Evolutionary conservation across 1,284 basidiomycete genomes (phyloP), one percentile per base, ranked within the genome.

Genomic region (Boletus calvinii): DNA sequence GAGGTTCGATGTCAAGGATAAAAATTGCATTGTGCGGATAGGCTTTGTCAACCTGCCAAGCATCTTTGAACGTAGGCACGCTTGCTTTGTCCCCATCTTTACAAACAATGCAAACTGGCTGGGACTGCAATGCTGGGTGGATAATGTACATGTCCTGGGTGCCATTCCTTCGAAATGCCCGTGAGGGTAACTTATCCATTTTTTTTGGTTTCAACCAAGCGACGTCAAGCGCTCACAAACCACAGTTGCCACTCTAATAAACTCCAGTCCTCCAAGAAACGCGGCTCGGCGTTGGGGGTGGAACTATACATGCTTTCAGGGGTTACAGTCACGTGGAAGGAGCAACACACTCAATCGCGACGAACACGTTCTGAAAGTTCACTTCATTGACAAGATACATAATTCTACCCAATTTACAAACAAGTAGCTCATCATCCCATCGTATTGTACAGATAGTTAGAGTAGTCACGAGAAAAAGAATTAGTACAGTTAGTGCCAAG

Each of bases 401-500:
- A 8, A 17, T 30, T 37, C 30, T 12, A 46, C n/a, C 20, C 20
- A n/a, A 9, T 22, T 38, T 34, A 44, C 43, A 40, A 46, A 44
- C 44, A n/a, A n/a, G 26, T 41, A 48, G 20, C 17, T 44, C 17
- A 38, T n/a, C 22, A 41, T 24, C 30, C 6, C 34, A 32, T 15
- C 38, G 10, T 44, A 54, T 46, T 53, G 29, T 65, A 62, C 62
- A 63, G 3, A 17, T n/a, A 57, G 7, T 30, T 46, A 35, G 13
- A 32, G 34, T 35, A 46, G n/a, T 35, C 43, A 31, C 17, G 24
- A 45, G 13, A 52, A 42, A 47, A 17, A 41, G 17, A 44, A 26
- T 49, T 17, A 49, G 6, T 37, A 5, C 24, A 44, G 22, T 54
- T 44, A 70, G 51, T 64, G 62, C 75, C 75, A 78, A 31, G 71